Base-by-base conservation (phyloP, 768 basidiomycete species). In the Boletus sensibilis region DNA sequence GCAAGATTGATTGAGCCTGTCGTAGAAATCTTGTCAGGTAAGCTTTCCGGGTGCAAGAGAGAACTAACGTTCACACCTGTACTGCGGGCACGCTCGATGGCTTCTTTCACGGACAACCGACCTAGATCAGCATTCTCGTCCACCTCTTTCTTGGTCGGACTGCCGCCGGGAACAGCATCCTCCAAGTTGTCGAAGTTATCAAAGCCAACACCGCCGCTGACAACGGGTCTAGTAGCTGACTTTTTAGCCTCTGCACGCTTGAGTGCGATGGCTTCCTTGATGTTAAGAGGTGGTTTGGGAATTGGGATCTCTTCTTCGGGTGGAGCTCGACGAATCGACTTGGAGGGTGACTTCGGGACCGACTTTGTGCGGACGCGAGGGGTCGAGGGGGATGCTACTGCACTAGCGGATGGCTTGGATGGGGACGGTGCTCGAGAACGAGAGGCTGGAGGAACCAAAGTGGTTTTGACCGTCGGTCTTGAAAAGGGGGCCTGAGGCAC, bases 221-320 rank as follows among this genome's bases (percentile, higher is more conserved):
- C 51, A 52, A 45, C 75, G 70, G 51, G 52, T 45, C 58, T 61
- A 18, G 58, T 38, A 8, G 59, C 52, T 3, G 78, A 74, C 64
- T 90, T 92, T 74, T 86, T 90, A 0, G 85, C 88, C 65, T 91
- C 87, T 0, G 90, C 89, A 41, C 90, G 78, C 58, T 82, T 89
- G 43, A 90, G 74, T 2, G 90, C 90, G 66, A 93, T 91, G 14
- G 85, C 87, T 58, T 91, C 91, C 62, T 85, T 85, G 59, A 92
- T 79, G 65, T 80, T 90, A 31, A 81, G 55, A 37, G 68, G 60
- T 39, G 42, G 1, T 50, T 72, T 77, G 16, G 74, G 61, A 18
- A 79, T 55, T 35, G 61, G 68, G 8, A 64, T 46, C 25, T 65
- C 65, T 56, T 56, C 62, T 52, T 61, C 64, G 33, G 58, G 61